Base-by-base conservation (phyloP, 2,329 filamentous ascomycete genomes). In the Aureobasidium sp. region DNA sequence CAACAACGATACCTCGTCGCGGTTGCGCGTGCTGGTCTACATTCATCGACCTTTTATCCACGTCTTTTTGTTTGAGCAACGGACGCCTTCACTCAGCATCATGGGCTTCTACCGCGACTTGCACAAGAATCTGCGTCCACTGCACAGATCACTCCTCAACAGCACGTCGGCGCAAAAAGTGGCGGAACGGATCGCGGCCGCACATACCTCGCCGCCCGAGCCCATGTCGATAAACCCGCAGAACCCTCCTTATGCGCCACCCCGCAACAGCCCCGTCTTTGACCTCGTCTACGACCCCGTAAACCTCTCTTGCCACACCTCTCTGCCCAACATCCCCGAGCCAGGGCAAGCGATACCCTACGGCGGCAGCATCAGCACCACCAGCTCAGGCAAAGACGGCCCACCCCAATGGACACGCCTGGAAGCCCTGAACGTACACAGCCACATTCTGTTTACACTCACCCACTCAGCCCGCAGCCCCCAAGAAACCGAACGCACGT, bases 41-140 rank as follows among this genome's bases (percentile, higher is more conserved):
- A 82, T 87, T 49, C 78, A 86, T 71, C 83, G 82, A 27, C 90
- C 90, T 0, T 93, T 93, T 73, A 82, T 93, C 52, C 92, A 89
- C 71, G 83, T 87, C 1, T 87, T 94, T 64, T 77, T 94, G 4
- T 93, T 93, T 72, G 75, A 82, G 52, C 76, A 82, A 45, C 79
- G 79, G 51, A 87, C 87, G 7, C 79, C 83, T 60, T 82, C 84
- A 1, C 70, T 82, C 20, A 71, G 68, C 39, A 72, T 78, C 8
- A 67, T 74, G 2, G 69, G 71, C 12, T 80, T 80, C 69, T 81
- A 80, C 69, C 74, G 73, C 55, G 75, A 79, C 61, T 68, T 85
- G 3, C 80, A 84, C 65, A 77, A 75, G 25, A 83, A 81, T 70
- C 70, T 85, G 63, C 71, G 71, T 2, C 77, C 79, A 0, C 73